Evolutionary conservation across 2,329 filamentous ascomycete genomes (phyloP).

Genomic region (Aureobasidium namibiae): DNA sequence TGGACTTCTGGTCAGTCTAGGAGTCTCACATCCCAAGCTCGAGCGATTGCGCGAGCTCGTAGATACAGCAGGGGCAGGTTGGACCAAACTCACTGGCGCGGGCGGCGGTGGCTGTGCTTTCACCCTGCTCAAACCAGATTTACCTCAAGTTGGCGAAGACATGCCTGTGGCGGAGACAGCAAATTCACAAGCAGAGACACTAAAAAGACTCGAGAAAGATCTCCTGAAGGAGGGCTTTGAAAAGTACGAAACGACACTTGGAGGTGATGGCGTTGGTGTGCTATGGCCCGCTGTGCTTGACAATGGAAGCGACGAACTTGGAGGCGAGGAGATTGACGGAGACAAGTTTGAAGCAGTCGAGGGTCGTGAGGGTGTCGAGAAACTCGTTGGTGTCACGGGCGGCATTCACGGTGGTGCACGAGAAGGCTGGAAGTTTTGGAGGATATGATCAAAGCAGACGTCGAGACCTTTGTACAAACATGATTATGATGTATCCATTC

Average conservation of each 20-base stretch:
- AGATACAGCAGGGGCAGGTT: conserved; percentile 81
- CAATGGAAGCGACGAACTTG: conserved; percentile 72
- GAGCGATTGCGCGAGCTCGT: conserved; percentile 87
- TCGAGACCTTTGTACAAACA: neutral
- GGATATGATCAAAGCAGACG: conserved; percentile 7
- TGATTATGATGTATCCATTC: neutral
- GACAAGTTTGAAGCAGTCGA: conserved; percentile 80
- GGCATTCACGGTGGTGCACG: conserved; percentile 18
- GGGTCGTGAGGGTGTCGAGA: conserved; percentile 77
- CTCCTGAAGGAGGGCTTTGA: conserved; percentile 57
- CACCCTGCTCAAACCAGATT: conserved; percentile 67
- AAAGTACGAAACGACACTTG: conserved; percentile 81
- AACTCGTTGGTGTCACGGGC: conserved; percentile 67
- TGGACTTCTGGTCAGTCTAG: conserved; percentile 79
- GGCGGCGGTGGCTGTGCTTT: conserved; percentile 95
- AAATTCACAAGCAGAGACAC: conserved; percentile 18
- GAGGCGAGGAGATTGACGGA: conserved; percentile 86
- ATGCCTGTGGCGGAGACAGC: neutral
- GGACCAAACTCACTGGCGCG: conserved; percentile 95
- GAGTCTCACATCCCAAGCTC: conserved; percentile 87
- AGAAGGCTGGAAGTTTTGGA: conserved; percentile 31
- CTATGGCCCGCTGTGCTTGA: conserved; percentile 87
- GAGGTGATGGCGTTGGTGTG: conserved; percentile 88
- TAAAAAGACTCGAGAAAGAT: conserved; percentile 56
- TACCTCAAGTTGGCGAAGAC: conserved; percentile 9